phyloP scores from a whole-genome alignment of 352 stramenopile species.

The Globisporangium orthogonon region DNA sequence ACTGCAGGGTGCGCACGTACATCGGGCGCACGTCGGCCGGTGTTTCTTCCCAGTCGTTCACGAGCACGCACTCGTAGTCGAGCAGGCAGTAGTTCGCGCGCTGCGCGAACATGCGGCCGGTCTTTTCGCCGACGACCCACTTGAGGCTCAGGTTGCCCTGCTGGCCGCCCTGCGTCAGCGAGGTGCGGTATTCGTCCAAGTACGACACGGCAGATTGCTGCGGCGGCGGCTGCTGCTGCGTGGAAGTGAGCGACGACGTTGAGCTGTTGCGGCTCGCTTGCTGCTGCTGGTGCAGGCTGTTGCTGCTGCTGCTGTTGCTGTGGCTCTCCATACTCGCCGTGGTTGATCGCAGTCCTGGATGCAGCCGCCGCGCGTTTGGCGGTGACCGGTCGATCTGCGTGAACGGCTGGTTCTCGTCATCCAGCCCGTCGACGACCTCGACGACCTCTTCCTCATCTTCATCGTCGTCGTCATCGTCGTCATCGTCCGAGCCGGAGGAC shows the following conservation, averaged over 20 bases:
- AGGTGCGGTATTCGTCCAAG: conserved; percentile 39
- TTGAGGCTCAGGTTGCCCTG: conserved; percentile 67
- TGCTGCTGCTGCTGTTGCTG: conserved; percentile 8
- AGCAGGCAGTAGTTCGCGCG: conserved; percentile 59
- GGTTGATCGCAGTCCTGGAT: background rate
- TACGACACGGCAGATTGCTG: conserved; percentile 13
- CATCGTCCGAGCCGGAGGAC: conserved; percentile 29
- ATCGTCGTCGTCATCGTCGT: conserved; percentile 9
- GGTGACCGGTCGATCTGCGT: conserved; percentile 2
- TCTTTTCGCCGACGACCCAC: conserved; percentile 59
- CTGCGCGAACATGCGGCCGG: conserved; percentile 59
- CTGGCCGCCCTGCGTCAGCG: conserved; percentile 33
- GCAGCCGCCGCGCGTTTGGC: background rate
- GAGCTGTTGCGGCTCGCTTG: conserved; percentile 5
- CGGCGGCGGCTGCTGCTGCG: background rate
- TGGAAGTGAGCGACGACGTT: conserved; percentile 1
- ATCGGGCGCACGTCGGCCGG: conserved; percentile 31
- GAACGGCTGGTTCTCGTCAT: conserved; percentile 7
- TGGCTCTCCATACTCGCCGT: conserved; percentile 1
- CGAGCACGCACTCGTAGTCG: conserved; percentile 70
- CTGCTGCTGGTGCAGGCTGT: background rate
- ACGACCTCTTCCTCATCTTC: conserved; percentile 12
- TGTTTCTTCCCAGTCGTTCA: conserved; percentile 65
- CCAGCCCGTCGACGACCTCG: conserved; percentile 10
- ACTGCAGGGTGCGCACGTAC: conserved; percentile 68